Conservation (phyloP, 345 rosid genomes). For the Hibiscus tridactylites region DNA sequence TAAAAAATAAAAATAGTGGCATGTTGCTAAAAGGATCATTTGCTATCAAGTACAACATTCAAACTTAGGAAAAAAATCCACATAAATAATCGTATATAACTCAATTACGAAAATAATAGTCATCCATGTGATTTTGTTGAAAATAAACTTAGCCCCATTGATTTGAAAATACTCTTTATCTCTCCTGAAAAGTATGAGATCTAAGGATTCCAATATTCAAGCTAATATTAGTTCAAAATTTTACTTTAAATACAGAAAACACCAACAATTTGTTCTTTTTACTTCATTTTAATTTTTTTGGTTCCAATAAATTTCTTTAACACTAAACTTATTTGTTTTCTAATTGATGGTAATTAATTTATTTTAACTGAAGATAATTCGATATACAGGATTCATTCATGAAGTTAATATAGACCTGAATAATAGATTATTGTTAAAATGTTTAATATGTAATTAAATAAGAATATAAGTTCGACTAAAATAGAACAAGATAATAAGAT, state of each 20-base stretch:
- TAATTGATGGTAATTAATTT: neutral
- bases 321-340: neutral
- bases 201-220: neutral
- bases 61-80: neutral
- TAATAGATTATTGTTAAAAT: neutral
- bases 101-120: neutral
- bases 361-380: neutral
- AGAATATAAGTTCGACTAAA: neutral
- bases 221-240: neutral
- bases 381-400: neutral
- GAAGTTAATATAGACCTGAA: neutral
- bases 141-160: neutral
- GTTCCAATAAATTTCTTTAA: neutral
- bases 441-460: neutral
- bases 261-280: neutral
- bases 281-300: neutral
- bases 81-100: neutral
- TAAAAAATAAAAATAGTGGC: neutral
- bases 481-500: neutral
- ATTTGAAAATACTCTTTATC: neutral
- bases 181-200: neutral
- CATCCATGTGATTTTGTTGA: neutral
- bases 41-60: neutral
- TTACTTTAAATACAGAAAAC: neutral
- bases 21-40: neutral